Percentiles rank a stretch among this genome's conserved stretches.
These are phyloP conservation scores for Volutella citrinella DNA, from an alignment of 2,329 filamentous ascomycete genomes.

Conservation along the genomic window DNA sequence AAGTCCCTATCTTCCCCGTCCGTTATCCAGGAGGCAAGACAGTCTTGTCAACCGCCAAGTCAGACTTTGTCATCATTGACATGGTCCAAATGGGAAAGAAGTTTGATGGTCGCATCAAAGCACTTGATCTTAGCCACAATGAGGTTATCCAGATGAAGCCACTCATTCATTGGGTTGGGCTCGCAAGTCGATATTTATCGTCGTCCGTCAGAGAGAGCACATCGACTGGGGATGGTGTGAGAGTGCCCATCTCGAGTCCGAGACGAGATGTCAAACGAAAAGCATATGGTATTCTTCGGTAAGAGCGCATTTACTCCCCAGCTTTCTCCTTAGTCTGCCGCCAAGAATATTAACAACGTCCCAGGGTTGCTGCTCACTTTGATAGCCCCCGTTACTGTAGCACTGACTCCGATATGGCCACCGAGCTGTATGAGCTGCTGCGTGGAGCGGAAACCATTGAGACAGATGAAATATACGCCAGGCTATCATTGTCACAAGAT, in stretches of 20 bases:
- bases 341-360: neutral
- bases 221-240: conserved; percentile 22
- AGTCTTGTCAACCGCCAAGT: conserved; percentile 8
- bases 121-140: conserved; percentile 34
- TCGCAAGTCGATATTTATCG: conserved; percentile 33
- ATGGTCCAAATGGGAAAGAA: conserved; percentile 22
- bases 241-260: conserved; percentile 15
- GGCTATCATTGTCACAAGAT: conserved; percentile 26
- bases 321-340: too few species aligned
- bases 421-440: conserved; percentile 12
- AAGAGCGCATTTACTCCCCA: too few species aligned
- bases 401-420: too few species aligned
- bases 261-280: conserved; percentile 26
- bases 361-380: conserved; percentile 20
- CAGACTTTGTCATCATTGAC: conserved; percentile 34
- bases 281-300: conserved; percentile 33
- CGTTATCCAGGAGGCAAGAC: conserved; percentile 15
- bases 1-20: conserved; percentile 20
- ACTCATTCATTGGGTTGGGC: conserved; percentile 32
- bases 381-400: conserved; percentile 16
- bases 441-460: conserved; percentile 22
- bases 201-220: conserved; percentile 29
- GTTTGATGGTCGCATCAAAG: conserved; percentile 27
- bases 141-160: conserved; percentile 27
- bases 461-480: conserved; percentile 28